These are phyloP conservation scores for Sextonia rubra DNA, from an alignment of 164 flowering plant species.

Conservation along the genomic window DNA sequence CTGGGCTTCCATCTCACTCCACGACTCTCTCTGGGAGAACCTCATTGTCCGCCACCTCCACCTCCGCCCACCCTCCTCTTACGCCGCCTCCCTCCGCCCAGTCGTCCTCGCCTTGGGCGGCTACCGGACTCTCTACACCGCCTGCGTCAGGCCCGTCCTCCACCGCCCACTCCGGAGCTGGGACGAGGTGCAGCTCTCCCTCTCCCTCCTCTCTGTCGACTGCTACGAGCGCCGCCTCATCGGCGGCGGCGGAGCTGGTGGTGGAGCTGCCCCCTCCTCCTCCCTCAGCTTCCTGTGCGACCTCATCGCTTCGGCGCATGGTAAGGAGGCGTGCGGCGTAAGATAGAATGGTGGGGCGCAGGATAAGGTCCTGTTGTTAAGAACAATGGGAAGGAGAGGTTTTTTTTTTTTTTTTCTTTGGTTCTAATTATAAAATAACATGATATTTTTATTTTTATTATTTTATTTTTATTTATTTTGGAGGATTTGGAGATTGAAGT, in stretches of 20 bases:
- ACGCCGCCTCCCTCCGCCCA: constrained; percentile 23
- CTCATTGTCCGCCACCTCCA: constrained; percentile 74
- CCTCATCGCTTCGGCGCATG: background rate
- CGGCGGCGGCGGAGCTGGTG: constrained; percentile 13
- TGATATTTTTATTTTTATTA: too few species aligned
- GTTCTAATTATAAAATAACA: too few species aligned
- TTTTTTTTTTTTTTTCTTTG: too few species aligned
- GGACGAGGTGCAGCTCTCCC: constrained; percentile 64
- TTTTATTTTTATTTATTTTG: too few species aligned
- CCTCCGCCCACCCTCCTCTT: constrained; percentile 26
- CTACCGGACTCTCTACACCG: constrained; percentile 61
- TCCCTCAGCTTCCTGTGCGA: constrained; percentile 75
- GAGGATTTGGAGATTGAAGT: too few species aligned
- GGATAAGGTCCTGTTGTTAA: background rate
- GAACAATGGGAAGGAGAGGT: too few species aligned
- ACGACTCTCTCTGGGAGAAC: constrained; percentile 81
- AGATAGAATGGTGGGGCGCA: background rate
- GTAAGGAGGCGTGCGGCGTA: background rate
- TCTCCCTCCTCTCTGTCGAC: constrained; percentile 78
- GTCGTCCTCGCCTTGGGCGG: constrained; percentile 84
- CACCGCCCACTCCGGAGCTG: constrained; percentile 35
- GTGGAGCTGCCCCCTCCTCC: constrained; percentile 23
- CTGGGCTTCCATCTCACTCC: constrained; percentile 62
- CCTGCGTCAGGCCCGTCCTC: constrained; percentile 56
- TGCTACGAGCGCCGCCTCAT: constrained; percentile 59